Percentiles rank a stretch among this genome's conserved stretches.
phyloP scores from a whole-genome alignment of 441 rosid species.

The Eruca vesicaria region DNA sequence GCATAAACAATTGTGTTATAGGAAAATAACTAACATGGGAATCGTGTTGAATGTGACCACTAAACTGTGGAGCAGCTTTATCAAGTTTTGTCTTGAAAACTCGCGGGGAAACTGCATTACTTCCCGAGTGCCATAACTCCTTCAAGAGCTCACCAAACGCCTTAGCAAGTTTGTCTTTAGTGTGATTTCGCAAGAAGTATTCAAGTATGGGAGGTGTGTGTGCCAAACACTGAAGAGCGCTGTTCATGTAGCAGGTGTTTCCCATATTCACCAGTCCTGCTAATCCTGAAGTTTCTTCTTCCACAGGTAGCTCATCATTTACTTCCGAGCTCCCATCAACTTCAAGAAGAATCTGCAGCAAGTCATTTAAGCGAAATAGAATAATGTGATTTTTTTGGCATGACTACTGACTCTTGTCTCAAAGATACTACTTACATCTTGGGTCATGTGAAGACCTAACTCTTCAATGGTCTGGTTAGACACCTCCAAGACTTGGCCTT shows the following conservation, averaged over 20 bases:
- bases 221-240: conserved; percentile 68
- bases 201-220: conserved; percentile 62
- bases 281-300: conserved; percentile 67
- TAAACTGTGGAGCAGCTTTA: conserved; percentile 77
- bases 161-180: conserved; percentile 60
- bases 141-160: conserved; percentile 67
- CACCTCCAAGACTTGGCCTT: conserved; percentile 37
- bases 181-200: conserved; percentile 60
- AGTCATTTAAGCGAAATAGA: too few relatives aligned
- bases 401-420: too few relatives aligned
- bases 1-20: background rate
- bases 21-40: conserved; percentile 57
- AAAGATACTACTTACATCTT: conserved; percentile 74
- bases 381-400: too few relatives aligned
- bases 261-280: conserved; percentile 72
- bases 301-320: conserved; percentile 64
- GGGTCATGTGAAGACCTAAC: conserved; percentile 77
- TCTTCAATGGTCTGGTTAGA: conserved; percentile 54
- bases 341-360: conserved; percentile 72
- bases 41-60: conserved; percentile 82
- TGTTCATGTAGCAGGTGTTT: conserved; percentile 79
- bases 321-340: conserved; percentile 51
- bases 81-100: conserved; percentile 64
- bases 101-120: conserved; percentile 57
- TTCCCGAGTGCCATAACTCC: conserved; percentile 64